A percentile compares a stretch with the other conserved stretches of the same genome.
phyloP scores from a whole-genome alignment of 192 early-diverging fungal species.

The Coemansia sp. region DNA sequence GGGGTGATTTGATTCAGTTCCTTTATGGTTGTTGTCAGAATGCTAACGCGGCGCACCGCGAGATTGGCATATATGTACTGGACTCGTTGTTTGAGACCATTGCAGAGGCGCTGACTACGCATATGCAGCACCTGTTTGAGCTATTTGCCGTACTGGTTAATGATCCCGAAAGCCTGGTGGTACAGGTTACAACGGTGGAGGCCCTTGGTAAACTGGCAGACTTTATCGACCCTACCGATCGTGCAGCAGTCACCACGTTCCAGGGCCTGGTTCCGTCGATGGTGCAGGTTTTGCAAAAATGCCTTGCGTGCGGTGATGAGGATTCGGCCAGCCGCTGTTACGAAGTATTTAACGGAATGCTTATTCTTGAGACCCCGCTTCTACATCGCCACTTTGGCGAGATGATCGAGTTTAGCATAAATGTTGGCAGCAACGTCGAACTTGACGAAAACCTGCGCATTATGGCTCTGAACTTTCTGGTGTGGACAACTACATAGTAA shows the following conservation, averaged over 20 bases:
- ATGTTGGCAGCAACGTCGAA: slow-evolving; percentile 66
- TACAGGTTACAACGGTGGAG: slow-evolving; percentile 77
- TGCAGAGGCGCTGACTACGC: slow-evolving; percentile 61
- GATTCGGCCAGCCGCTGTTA: slow-evolving; percentile 75
- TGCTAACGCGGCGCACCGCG: slow-evolving; percentile 68
- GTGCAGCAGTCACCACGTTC: slow-evolving; percentile 69
- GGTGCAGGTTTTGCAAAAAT: slow-evolving; percentile 81
- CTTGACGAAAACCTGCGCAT: slow-evolving; percentile 71
- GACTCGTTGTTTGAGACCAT: slow-evolving; percentile 86
- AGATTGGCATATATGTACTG: slow-evolving; percentile 82
- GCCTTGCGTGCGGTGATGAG: slow-evolving; percentile 71
- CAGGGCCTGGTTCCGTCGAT: slow-evolving; percentile 75
- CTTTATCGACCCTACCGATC: slow-evolving; percentile 70
- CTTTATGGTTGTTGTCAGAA: slow-evolving; percentile 81
- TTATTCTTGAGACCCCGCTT: slow-evolving; percentile 78
- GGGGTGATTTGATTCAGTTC: slow-evolving; percentile 76
- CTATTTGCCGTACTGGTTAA: slow-evolving; percentile 71
- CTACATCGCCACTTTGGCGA: slow-evolving; percentile 75
- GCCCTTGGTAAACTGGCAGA: slow-evolving; percentile 81
- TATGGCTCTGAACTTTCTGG: slow-evolving; percentile 74
- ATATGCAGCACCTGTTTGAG: slow-evolving; percentile 67
- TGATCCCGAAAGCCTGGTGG: slow-evolving; percentile 80
- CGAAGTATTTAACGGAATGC: slow-evolving; percentile 82
- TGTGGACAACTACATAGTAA: slow-evolving; percentile 67
- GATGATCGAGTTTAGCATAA: slow-evolving; percentile 79